Conservation (phyloP, 129 eudicot species). For the Smallanthus sonchifolius region DNA sequence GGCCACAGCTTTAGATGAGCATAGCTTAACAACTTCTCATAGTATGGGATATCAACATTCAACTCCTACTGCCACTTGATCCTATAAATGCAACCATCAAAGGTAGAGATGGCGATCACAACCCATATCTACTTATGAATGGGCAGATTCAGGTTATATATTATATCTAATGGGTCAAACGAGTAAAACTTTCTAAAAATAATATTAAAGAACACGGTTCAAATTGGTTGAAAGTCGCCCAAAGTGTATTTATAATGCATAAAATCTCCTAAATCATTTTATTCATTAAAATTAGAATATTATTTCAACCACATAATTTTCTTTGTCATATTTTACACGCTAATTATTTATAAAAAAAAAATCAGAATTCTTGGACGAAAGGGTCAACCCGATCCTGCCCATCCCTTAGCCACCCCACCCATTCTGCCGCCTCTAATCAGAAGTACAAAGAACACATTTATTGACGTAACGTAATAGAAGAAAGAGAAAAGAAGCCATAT, state of each 20-base stretch:
- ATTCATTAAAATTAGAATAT: no score
- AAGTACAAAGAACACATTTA: neutral
- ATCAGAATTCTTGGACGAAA: neutral
- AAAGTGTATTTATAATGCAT: no score
- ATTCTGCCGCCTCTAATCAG: no score
- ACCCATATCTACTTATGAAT: neutral
- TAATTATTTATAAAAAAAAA: neutral
- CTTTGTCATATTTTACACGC: neutral
- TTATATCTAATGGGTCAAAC: neutral
- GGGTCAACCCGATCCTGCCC: neutral
- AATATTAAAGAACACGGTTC: neutral
- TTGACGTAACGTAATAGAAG: neutral
- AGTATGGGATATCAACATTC: neutral
- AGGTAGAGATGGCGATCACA: neutral
- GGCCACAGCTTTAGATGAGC: neutral
- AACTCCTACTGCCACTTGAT: neutral
- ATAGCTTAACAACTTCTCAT: neutral
- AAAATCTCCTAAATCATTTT: no score
- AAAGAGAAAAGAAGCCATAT: constrained; percentile 5
- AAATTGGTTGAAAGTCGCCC: neutral
- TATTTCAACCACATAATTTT: neutral
- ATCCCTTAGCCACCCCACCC: no score
- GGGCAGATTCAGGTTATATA: neutral
- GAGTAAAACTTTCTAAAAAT: neutral
- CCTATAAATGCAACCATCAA: neutral